phyloP scores from a whole-genome alignment of 306 rosid species.

The Castanea mollissima region DNA sequence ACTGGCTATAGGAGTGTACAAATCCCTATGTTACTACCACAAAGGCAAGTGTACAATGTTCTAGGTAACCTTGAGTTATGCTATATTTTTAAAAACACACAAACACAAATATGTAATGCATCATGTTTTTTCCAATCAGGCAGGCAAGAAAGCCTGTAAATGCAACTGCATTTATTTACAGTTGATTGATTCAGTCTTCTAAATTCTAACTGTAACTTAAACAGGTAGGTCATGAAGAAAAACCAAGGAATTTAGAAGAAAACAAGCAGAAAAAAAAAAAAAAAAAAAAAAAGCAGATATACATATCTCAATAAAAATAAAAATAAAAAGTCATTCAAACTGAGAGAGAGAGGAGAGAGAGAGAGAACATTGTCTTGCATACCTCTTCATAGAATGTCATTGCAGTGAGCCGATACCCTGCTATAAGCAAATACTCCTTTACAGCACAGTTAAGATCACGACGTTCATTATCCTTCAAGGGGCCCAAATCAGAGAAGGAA shows the following conservation, averaged over 20 bases:
- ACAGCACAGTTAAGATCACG: slow-evolving; percentile 90
- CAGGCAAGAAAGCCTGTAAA: background rate
- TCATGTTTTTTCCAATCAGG: background rate
- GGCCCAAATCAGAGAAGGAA: slow-evolving; percentile 69
- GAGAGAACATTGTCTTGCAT: slow-evolving; percentile 18
- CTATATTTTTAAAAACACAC: background rate
- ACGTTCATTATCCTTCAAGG: slow-evolving; percentile 80
- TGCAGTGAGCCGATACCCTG: slow-evolving; percentile 96
- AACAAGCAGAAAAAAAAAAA: background rate
- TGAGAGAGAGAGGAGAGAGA: background rate
- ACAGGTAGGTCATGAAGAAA: background rate
- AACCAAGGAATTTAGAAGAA: background rate
- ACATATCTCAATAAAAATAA: slow-evolving; percentile 8
- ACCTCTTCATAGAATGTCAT: slow-evolving; percentile 99
- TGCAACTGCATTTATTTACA: background rate
- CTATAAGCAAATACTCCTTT: slow-evolving; percentile 88
- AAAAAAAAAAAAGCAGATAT: background rate
- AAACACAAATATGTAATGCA: background rate
- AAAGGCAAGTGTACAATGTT: too few relatives aligned
- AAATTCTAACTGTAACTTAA: background rate
- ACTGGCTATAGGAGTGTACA: too few relatives aligned
- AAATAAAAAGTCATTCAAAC: background rate
- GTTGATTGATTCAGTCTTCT: background rate
- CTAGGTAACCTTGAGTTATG: too few relatives aligned
- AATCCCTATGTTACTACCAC: too few relatives aligned